These are phyloP conservation scores for Apiospora saccharicola DNA, from an alignment of 2,329 filamentous ascomycete genomes.

Conservation along the genomic window DNA sequence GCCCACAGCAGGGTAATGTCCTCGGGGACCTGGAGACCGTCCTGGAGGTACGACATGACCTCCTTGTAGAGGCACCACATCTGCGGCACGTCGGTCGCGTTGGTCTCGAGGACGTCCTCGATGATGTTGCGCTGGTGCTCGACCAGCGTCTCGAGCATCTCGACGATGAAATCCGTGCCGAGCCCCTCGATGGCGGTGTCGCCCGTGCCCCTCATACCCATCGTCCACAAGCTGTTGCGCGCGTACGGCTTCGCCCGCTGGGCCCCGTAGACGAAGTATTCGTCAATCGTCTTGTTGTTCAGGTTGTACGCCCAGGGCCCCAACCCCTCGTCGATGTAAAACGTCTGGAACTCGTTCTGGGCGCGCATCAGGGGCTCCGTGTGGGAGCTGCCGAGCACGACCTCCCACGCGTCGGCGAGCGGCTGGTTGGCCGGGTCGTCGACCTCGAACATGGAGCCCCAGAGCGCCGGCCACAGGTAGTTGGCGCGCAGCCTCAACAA, in stretches of 20 bases:
- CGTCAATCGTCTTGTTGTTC: constrained; percentile 72
- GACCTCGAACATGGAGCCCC: constrained; percentile 75
- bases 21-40: constrained; percentile 64
- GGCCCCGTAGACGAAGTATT: constrained; percentile 74
- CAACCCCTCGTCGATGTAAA: constrained; percentile 50
- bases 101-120: constrained; percentile 59
- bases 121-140: constrained; percentile 66
- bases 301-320: constrained; percentile 74
- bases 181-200: constrained; percentile 67
- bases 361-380: constrained; percentile 75
- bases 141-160: constrained; percentile 67
- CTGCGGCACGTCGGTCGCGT: constrained; percentile 65
- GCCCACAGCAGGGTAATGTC: constrained; percentile 69
- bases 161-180: constrained; percentile 62
- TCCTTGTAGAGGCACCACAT: constrained; percentile 80
- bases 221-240: constrained; percentile 69
- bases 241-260: constrained; percentile 71
- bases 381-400: constrained; percentile 77
- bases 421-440: constrained; percentile 74
- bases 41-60: constrained; percentile 73
- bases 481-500: constrained; percentile 74
- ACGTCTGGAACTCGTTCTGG: constrained; percentile 62
- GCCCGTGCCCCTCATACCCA: constrained; percentile 74
- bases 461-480: constrained; percentile 77
- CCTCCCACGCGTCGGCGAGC: constrained; percentile 75